phyloP scores from a whole-genome alignment of 2,329 filamentous ascomycete species.

The Laburnicola sp. region DNA sequence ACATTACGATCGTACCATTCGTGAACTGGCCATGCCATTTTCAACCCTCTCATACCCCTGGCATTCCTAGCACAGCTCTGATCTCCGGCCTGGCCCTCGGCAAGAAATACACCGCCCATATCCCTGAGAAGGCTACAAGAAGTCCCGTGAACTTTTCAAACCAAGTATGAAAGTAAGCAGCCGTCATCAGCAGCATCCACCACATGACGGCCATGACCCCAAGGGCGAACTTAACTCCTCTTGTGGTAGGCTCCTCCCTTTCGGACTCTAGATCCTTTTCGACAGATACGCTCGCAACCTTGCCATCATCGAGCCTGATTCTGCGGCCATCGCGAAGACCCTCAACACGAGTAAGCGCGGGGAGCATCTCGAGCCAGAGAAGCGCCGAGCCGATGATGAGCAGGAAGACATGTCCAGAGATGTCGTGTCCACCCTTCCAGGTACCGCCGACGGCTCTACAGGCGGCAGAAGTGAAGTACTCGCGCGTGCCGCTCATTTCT shows the following conservation, averaged over 20 bases:
- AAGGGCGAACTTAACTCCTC: conserved; percentile 58
- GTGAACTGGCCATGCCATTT: conserved; percentile 23
- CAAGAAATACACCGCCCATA: conserved; percentile 54
- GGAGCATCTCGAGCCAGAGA: conserved; percentile 77
- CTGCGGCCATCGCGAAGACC: conserved; percentile 63
- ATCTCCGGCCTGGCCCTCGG: conserved; percentile 50
- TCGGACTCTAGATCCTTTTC: conserved; percentile 49
- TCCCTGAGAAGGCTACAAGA: conserved; percentile 50
- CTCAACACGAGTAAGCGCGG: conserved; percentile 55
- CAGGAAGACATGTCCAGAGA: conserved; percentile 93
- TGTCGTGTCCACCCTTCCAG: conserved; percentile 95
- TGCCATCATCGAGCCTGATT: conserved; percentile 68
- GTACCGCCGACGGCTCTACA: conserved; percentile 80
- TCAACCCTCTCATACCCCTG: not conserved
- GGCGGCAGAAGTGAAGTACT: conserved; percentile 71
- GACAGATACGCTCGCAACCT: conserved; percentile 54
- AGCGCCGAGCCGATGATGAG: conserved; percentile 82
- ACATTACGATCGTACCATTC: conserved; percentile 1
- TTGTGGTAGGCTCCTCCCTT: conserved; percentile 44
- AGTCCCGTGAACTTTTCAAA: conserved; percentile 76
- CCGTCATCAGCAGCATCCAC: conserved; percentile 99
- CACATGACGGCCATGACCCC: conserved; percentile 70
- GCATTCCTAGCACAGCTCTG: conserved; percentile 36
- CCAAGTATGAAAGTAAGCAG: conserved; percentile 98
- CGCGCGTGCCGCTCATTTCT: conserved; percentile 49